These are phyloP conservation scores for Periconia sp. DNA, from an alignment of 2,329 filamentous ascomycete species.

Conservation along the genomic window DNA sequence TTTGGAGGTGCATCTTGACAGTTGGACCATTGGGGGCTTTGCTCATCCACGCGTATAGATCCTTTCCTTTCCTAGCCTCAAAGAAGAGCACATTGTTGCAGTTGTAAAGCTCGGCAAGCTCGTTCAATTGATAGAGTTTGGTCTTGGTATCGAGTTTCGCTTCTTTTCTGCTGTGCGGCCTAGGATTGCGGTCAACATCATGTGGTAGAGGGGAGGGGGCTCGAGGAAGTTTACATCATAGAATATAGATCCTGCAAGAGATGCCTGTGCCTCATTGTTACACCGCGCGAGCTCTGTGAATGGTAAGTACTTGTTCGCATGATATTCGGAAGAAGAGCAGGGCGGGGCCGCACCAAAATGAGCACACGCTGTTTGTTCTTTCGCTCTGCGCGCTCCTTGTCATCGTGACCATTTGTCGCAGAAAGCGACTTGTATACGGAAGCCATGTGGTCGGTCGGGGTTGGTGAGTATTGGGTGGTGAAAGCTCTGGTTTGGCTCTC, in stretches of 20 bases:
- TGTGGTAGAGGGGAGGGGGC: not conserved
- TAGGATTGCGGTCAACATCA: conserved; percentile 6
- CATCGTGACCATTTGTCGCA: conserved; percentile 40
- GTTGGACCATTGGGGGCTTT: conserved; percentile 85
- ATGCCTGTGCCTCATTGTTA: conserved; percentile 93
- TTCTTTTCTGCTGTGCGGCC: conserved; percentile 87
- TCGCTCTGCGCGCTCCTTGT: conserved; percentile 35
- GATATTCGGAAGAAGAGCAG: not conserved
- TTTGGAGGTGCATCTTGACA: conserved; percentile 77
- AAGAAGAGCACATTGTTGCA: conserved; percentile 96
- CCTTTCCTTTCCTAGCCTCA: conserved; percentile 90
- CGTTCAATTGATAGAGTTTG: conserved; percentile 60
- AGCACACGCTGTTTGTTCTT: conserved; percentile 67
- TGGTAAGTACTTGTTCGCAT: conserved; percentile 17
- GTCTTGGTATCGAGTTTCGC: conserved; percentile 97
- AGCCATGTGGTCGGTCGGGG: conserved; percentile 48
- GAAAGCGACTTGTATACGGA: conserved; percentile 60
- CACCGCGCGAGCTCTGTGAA: conserved; percentile 73
- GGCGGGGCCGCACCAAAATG: conserved; percentile 59
- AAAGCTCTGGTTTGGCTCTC: not conserved
- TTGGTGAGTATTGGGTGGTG: conserved; percentile 15
- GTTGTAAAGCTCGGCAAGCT: conserved; percentile 71
- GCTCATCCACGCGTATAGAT: conserved; percentile 91
- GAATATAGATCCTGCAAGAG: conserved; percentile 85
- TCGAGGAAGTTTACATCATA: conserved; percentile 60